Conservation (phyloP, 306 rosid genomes). For the Astragalus membranaceus region DNA sequence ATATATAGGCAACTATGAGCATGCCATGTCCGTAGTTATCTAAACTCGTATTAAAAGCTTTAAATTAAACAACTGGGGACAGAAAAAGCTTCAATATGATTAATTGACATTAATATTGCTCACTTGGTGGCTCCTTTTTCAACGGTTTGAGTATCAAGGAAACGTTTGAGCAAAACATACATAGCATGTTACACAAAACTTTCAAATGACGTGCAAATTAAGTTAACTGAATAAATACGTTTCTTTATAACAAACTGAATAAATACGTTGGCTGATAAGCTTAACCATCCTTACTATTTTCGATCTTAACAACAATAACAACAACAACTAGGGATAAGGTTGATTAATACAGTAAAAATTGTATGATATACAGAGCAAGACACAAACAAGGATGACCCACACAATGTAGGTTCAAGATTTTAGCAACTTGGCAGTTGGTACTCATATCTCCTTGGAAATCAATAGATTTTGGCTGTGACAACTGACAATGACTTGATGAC, state of each 20-base stretch:
- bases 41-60: background rate
- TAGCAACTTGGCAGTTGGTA: background rate
- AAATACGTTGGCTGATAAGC: background rate
- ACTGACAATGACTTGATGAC: slow-evolving; percentile 8
- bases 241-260: too few species aligned
- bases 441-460: background rate
- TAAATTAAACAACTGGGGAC: background rate
- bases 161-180: background rate
- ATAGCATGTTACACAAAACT: background rate
- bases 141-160: background rate
- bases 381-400: slow-evolving; percentile 23
- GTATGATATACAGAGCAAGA: background rate
- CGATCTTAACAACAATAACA: background rate
- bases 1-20: background rate
- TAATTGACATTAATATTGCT: background rate
- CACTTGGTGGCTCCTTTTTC: background rate
- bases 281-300: background rate
- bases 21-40: background rate
- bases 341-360: background rate
- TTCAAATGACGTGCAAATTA: background rate
- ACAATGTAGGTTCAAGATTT: background rate
- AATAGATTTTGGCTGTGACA: background rate
- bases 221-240: background rate
- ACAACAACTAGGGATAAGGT: slow-evolving; percentile 4
- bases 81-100: background rate